Base-by-base conservation (phyloP, 108 stramenopile genomes). In the Conticribra weissflogii region DNA sequence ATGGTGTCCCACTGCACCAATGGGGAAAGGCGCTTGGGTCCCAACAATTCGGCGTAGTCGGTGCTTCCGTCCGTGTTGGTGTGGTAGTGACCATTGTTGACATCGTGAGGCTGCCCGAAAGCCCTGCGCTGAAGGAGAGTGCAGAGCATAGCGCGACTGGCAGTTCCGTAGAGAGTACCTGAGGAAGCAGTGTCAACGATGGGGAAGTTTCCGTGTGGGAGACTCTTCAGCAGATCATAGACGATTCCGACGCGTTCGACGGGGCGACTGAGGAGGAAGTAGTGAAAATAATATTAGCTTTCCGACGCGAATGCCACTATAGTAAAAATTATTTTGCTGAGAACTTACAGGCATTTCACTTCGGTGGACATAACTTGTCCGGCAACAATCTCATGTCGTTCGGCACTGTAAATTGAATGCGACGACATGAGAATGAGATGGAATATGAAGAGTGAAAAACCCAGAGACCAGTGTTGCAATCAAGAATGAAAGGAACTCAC, bases 1-100 rank as follows among this genome's bases (percentile, higher is more conserved):
- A 98, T 91, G n/a, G 92, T 93, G 45, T 93, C 93, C 95, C 94
- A 97, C 58, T 93, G 90, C 2, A 98, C 87, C 19, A 97, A 68
- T 9, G 97, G 97, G 60, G 88, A 86, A 34, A 96, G 66, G 22
- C 92, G 81, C 23, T 88, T 62, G 8, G 89, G 86, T n/a, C 85
- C 86, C 16, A 88, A 65, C 32, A 59, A 56, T 24, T 92, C 83
- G 31, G 68, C 68, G 52, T 61, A 81, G 44, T 82, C 81, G 25
- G 64, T 49, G 41, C 71, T 68, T n/a, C 81, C 83, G 68, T 84
- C 87, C 36, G 58, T 17, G 45, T 64, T 70, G 18, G 72, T 64
- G 63, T 74, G 74, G 60, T 81, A 64, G 41, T 87, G 77, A 9
- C 84, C 89, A 51, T 88, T 87, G 46, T 87, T 63, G 33, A 85